These are phyloP conservation scores for Chaetoceros tenuissimus DNA, from an alignment of 108 stramenopile species.

Conservation along the genomic window DNA sequence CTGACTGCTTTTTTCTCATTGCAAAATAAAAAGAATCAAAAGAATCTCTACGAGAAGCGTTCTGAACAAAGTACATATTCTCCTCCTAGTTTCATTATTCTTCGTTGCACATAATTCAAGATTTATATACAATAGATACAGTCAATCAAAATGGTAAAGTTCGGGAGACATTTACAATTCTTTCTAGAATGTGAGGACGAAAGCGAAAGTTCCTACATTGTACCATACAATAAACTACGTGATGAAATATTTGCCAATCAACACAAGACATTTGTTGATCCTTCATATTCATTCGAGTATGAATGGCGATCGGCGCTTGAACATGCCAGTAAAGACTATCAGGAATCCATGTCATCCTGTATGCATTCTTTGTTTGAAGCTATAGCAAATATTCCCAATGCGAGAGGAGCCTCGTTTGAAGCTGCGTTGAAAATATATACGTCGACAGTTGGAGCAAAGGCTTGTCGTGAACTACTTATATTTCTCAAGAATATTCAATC, in stretches of 20 bases:
- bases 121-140: no score
- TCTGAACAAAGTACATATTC: no score
- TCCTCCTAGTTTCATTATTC: no score
- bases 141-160: constrained; percentile 56
- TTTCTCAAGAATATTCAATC: constrained; percentile 43
- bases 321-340: constrained; percentile 37
- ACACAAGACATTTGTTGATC: constrained; percentile 5
- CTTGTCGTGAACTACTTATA: constrained; percentile 32
- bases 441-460: constrained; percentile 4
- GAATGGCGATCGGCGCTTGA: constrained; percentile 42
- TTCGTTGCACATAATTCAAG: no score
- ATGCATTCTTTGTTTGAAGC: constrained; percentile 38
- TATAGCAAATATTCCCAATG: constrained; percentile 18
- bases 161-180: constrained; percentile 53
- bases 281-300: constrained; percentile 16
- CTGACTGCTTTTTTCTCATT: no score
- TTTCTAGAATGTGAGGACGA: constrained; percentile 33
- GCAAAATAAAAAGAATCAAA: no score
- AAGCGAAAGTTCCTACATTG: constrained; percentile 27
- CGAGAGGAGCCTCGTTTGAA: constrained; percentile 55
- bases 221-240: constrained; percentile 59
- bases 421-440: constrained; percentile 45
- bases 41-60: no score
- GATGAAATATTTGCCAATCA: constrained; percentile 27
- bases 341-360: constrained; percentile 29